Percentiles rank a stretch among this genome's conserved stretches.
phyloP scores from a whole-genome alignment of 441 rosid species.

The Theobroma grandiflorum region DNA sequence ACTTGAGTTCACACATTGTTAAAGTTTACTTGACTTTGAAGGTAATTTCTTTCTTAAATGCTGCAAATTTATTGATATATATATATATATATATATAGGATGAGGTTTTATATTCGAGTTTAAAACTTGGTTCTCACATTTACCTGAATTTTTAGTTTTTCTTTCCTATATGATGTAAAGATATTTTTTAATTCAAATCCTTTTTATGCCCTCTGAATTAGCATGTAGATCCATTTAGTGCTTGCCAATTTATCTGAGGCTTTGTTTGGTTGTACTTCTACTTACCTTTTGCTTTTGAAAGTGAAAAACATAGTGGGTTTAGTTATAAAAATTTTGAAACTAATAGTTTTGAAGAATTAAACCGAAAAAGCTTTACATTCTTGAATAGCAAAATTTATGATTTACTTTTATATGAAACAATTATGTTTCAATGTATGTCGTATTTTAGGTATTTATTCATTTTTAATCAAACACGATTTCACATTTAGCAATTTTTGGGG shows the following conservation, averaged over 20 bases:
- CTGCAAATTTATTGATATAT: not conserved
- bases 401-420: not conserved
- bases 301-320: too few relatives aligned
- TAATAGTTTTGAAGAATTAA: not conserved
- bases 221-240: not conserved
- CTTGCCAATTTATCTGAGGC: not conserved
- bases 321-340: not conserved
- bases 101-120: not conserved
- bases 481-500: not conserved
- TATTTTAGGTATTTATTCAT: not conserved
- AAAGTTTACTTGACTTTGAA: slow-evolving; percentile 85
- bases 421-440: not conserved
- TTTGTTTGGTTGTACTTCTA: not conserved
- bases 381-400: not conserved
- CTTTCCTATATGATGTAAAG: not conserved
- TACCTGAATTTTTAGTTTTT: not conserved
- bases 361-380: not conserved
- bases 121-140: not conserved
- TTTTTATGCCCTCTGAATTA: not conserved
- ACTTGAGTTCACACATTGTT: slow-evolving; percentile 84
- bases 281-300: not conserved
- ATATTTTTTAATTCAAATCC: not conserved
- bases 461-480: slow-evolving; percentile 3
- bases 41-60: slow-evolving; percentile 50
- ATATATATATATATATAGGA: not conserved